Evolutionary conservation across 164 flowering plant species (phyloP), one percentile per base, ranked within the genome.

Genomic region (Chloranthus sessilifolius): DNA sequence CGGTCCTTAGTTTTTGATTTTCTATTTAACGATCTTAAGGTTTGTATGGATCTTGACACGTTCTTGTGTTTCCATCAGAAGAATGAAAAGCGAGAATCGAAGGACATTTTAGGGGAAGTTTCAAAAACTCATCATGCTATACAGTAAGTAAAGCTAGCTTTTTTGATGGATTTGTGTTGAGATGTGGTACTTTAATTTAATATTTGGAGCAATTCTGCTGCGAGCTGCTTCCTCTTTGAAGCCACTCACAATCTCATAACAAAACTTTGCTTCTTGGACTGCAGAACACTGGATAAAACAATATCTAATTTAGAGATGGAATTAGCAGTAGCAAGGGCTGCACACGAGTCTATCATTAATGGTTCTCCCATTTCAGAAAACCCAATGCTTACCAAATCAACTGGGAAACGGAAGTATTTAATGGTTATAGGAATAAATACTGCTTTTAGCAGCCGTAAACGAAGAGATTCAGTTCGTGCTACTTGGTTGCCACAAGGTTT

Each of bases 401-500:
- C 55, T 17, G 54, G 52, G 30, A 88, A 73, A 58, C 75, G 83
- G 56, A 83, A 73, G 57, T 83, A 84, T 68, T 47, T 81, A 31
- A 88, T 92, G 99, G 96, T 92, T 25, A 51, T 92, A 19, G 98
- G 98, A 38, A 72, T 92, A 31, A 91, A 91, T 63, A 88, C 96
- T 45, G 98, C 98, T 55, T 91, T 92, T 67, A 92, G 96, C 71
- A 88, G 99, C 65, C 73, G 99, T 37, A 92, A 92, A 65, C 72
- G 99, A 44, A 74, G 99, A 68, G 99, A 92, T 63, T 92, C 99
- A 10, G 84, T 92, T 55, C 95, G 99, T 53, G 79, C 88, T 15
- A 88, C 99, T 15, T 92, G 99, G 99, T 83, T 92, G 94, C 95
- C 85, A 28, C 87, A 74, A 79, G 99, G 99, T 88, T 42, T 23